Base-by-base conservation (phyloP, 2,329 filamentous ascomycete species). In the Fusarium sp. region DNA sequence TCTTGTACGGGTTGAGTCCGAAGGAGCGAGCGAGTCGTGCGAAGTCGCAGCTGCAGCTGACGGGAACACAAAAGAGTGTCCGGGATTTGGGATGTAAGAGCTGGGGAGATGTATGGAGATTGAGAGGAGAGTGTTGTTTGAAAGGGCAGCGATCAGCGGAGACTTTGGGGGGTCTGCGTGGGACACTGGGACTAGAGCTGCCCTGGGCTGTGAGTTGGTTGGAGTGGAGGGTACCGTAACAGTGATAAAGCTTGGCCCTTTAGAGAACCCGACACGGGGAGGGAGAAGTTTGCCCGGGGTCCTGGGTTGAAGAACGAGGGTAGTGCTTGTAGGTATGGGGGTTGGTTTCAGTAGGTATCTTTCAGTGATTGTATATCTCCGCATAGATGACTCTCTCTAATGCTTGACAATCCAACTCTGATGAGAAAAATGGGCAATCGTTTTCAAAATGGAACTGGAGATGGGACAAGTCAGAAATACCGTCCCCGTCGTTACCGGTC, bases 91-190 rank as follows among this genome's bases (percentile, higher is more conserved):
- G 66, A 62, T 51, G 66, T 55, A 65, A 55, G 59, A 69, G 47
- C 59, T 65, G 68, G 68, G 59, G 53, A 65, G 59, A 49, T 63
- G 51, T 53, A 47, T 61, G 68, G 68, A 68, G 65, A 63, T 51
- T 63, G 56, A 43, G 63, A 57, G 51, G 55, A 57, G 69, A 58
- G 51, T 63, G 43, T 28, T 59, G 48, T 68, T 63, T 55, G 46
- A 60, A 68, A 69, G 47, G 60, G 66, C 60, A 69, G 47, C 47
- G 70, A 72, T 72, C 70, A 55, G 60, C 70, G 30, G 55, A 54
- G 63, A 43, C 42, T 61, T 54, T 28, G 55, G 69, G 69, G 55
- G 60, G 34, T 30, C 46, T 42, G 54, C 51, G 63, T 71, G 55
- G 57, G 13, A 30, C 12, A 30, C 28, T 30, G 12, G 28, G 55